Evolutionary conservation across 2,329 filamentous ascomycete genomes (phyloP), one percentile per base, ranked within the genome.

Genomic region (Mycosphaerella sp.): DNA sequence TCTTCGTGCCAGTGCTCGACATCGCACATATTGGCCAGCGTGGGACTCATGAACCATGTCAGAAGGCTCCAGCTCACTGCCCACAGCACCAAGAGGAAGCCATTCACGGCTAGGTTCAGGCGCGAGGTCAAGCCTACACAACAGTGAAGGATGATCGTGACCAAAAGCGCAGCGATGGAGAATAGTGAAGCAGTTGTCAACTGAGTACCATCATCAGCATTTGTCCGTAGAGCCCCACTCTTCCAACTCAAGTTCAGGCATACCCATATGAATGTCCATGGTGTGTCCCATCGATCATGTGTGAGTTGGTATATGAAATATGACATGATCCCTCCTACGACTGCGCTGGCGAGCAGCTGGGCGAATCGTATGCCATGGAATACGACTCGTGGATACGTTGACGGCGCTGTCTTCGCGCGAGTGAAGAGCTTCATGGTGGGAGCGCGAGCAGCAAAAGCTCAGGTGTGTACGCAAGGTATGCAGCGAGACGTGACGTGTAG

Each of bases 261-360:
- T 73, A 83, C 80, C 56, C 82, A 68, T 14, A 83, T 72, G 63
- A 83, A 83, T 2, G 80, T 80, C 76, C 79, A 83, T 0, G 81
- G 81, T 3, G 80, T 69, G 44, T 72, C 73, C 67, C 76, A 80
- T 46, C 75, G 67, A 57, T 78, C 77, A 43, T 72, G 70, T 17
- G 72, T 72, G 21, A 83, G 72, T 59, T 81, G 76, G 59, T 72
- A 76, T 58, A 79, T 74, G 67, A 83, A 83, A 59, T 77, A 79
- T 54, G 70, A 70, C 67, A 82, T 75, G 48, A 83, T 78, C 31
- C 70, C 72, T 4, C 73, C 74, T 52, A 82, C 79, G 17, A 82
- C 70, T 40, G 78, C 51, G 45, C 72, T 71, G 4, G 74, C 71
- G 4, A 75, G 44, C 9, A 76, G 65, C 60, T 77, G 75, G 12